A percentile compares a stretch with the other conserved stretches of the same genome.
Evolutionary conservation across 2,329 filamentous ascomycete genomes (phyloP).

Genomic region (Aspergillus thermomutatus): DNA sequence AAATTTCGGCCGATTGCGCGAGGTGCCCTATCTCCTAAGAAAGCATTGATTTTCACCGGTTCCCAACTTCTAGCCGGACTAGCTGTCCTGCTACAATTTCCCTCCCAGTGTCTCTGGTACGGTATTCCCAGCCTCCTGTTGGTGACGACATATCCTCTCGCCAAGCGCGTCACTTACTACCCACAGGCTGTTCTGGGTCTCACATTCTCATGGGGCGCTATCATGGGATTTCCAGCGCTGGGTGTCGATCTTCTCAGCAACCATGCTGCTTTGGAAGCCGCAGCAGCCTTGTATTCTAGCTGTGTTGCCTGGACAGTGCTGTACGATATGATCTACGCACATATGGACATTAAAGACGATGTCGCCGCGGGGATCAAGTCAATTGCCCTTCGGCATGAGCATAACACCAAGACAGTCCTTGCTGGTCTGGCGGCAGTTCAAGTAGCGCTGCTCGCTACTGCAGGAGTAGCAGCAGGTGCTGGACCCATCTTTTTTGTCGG

Average conservation of each 20-base stretch:
- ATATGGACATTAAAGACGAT: slow-evolving; percentile 52
- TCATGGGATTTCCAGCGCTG: slow-evolving; percentile 47
- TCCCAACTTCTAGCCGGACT: slow-evolving; percentile 41
- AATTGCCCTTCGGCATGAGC: slow-evolving; percentile 48
- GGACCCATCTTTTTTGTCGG: slow-evolving; percentile 59
- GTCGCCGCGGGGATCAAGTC: slow-evolving; percentile 49
- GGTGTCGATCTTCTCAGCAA: slow-evolving; percentile 44
- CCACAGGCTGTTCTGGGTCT: slow-evolving; percentile 51
- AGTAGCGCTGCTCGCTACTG: slow-evolving; percentile 41
- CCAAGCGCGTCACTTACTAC: slow-evolving; percentile 53
- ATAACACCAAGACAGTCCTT: slow-evolving; percentile 45
- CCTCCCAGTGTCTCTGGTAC: slow-evolving; percentile 42
- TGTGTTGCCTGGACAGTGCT: slow-evolving; percentile 48
- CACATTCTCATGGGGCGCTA: slow-evolving; percentile 50
- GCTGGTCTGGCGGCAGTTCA: slow-evolving; percentile 40
- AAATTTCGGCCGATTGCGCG: slow-evolving; percentile 51
- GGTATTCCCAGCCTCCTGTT: slow-evolving; percentile 43
- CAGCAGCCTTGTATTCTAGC: slow-evolving; percentile 44
- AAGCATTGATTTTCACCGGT: slow-evolving; percentile 44
- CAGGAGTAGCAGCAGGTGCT: slow-evolving; percentile 49
- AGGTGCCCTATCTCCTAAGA: slow-evolving; percentile 46
- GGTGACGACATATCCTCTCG: slow-evolving; percentile 49
- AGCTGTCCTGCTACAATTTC: slow-evolving; percentile 43
- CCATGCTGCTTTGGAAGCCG: slow-evolving; percentile 32
- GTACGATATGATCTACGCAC: slow-evolving; percentile 52